A percentile compares a stretch with the other conserved stretches of the same genome.
Evolutionary conservation across 768 basidiomycete genomes (phyloP).

Genomic region (Boletus sp.): DNA sequence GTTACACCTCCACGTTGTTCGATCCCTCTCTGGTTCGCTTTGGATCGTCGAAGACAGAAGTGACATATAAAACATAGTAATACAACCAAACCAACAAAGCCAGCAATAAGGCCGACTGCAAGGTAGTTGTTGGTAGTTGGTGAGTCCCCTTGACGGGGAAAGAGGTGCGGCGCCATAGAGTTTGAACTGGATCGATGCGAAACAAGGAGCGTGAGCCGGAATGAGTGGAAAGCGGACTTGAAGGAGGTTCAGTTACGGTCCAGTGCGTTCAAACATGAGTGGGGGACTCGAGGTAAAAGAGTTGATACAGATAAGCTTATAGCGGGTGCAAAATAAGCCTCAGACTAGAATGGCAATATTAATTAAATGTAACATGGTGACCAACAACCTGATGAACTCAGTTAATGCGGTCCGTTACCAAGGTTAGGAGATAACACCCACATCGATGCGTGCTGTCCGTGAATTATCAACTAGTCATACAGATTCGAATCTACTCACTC

Average conservation of each 20-base stretch:
- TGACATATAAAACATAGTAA: slow-evolving; percentile 36
- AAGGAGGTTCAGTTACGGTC: neutral
- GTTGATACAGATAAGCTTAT: slow-evolving; percentile 7
- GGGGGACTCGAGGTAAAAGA: neutral
- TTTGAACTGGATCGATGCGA: neutral
- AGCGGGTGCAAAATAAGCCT: neutral
- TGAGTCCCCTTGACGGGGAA: slow-evolving; percentile 4
- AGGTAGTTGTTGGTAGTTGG: slow-evolving; percentile 38
- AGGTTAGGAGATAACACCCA: neutral
- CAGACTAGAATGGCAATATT: neutral
- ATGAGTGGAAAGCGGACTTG: slow-evolving; percentile 6
- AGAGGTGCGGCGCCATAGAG: slow-evolving; percentile 20
- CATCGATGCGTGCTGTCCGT: neutral
- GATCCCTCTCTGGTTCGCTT: slow-evolving; percentile 35
- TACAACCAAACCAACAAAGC: slow-evolving; percentile 14
- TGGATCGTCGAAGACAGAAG: slow-evolving; percentile 43
- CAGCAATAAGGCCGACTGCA: slow-evolving; percentile 43
- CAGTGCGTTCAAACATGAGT: slow-evolving; percentile 3
- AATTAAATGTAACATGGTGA: slow-evolving; percentile 1
- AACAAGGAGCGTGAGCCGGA: slow-evolving; percentile 10
- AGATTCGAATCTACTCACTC: neutral
- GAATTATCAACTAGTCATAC: neutral
- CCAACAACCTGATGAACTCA: neutral
- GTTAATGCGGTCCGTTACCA: slow-evolving; percentile 12
- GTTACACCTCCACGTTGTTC: slow-evolving; percentile 23